Base-by-base conservation (phyloP, 768 basidiomycete genomes). In the Naematelia encephala region DNA sequence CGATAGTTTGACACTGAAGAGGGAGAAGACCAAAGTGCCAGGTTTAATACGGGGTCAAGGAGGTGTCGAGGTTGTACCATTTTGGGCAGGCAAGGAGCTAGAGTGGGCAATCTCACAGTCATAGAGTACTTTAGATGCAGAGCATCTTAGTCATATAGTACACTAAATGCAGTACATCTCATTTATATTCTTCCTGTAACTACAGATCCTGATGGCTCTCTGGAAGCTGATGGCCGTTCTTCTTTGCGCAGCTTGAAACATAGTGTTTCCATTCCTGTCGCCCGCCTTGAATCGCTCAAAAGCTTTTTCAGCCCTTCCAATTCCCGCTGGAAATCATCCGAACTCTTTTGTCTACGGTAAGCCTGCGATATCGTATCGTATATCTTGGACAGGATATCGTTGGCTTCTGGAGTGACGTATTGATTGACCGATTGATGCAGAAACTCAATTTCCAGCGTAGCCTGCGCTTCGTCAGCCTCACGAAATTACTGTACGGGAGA, bases 371-470 rank as follows among this genome's bases (percentile, higher is more conserved):
- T 97, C 68, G 87, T 90, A 74, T 87, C 89, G 80, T 98, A 99
- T 53, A 98, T 82, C 58, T 94, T 89, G 27, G 90, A 88, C 25
- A 99, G 84, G 50, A 86, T 90, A 71, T 86, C 85, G 30, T 88
- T 88, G 13, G 94, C 90, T 5, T 82, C 71, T 1, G 86, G 81
- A 14, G 89, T 75, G 54, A 97, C 88, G 74, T 94, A 93, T 66
- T 89, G 86, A 27, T 87, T 85, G 43, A 99, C 81, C 4, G 90
- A 91, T 79, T 98, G 96, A 77, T 99, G 94, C 82, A 98, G 86
- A 80, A 98, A 98, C 79, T 98, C 96, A 66, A 98, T 96, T 78
- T 98, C 94, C 25, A 99, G 86, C 3, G 96, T 98, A 13, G 96
- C 96, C 92, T 97, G 13, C 1, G 8, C 34, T 39, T 39, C 8